Percentiles rank a stretch among this genome's conserved stretches.
phyloP scores from a whole-genome alignment of 148 eudicot genomes.

The Rhododendron henanense region DNA sequence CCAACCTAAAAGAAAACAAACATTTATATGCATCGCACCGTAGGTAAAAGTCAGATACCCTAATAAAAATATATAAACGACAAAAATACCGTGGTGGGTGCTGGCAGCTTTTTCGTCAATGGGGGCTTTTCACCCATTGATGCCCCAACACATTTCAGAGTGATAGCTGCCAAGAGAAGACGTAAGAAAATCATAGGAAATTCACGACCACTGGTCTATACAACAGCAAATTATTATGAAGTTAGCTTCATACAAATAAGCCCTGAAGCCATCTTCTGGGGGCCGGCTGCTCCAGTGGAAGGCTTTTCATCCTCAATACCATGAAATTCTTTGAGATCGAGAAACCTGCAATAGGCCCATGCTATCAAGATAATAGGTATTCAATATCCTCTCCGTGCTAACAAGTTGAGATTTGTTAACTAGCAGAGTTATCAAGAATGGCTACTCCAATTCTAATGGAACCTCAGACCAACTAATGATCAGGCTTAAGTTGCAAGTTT shows the following conservation, averaged over 20 bases:
- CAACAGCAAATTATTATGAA: not conserved
- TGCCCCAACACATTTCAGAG: constrained; percentile 2
- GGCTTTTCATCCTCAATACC: constrained; percentile 80
- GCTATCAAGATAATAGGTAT: not conserved
- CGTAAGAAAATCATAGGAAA: not conserved
- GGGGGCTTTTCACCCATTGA: constrained; percentile 23
- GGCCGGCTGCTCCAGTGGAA: constrained; percentile 53
- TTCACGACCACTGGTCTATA: not conserved
- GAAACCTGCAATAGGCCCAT: constrained; percentile 40
- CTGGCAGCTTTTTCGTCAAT: constrained; percentile 74
- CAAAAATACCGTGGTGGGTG: constrained; percentile 57
- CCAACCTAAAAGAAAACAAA: constrained; percentile 51
- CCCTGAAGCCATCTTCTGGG: constrained; percentile 84
- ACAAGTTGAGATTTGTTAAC: not conserved
- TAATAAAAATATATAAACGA: not conserved
- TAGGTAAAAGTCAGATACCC: not conserved
- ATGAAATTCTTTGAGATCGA: constrained; percentile 63
- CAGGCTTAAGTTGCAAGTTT: not conserved
- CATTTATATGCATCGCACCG: not conserved
- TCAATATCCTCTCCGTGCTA: not conserved
- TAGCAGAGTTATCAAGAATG: not conserved
- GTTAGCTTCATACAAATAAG: constrained; percentile 55
- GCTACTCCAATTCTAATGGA: not conserved
- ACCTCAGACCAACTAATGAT: not conserved
- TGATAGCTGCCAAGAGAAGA: constrained; percentile 39